Percentiles rank a stretch among this genome's conserved stretches.
These are phyloP conservation scores for Kluyveromyces siamensis DNA, from an alignment of 805 yeast genomes.

Conservation along the genomic window DNA sequence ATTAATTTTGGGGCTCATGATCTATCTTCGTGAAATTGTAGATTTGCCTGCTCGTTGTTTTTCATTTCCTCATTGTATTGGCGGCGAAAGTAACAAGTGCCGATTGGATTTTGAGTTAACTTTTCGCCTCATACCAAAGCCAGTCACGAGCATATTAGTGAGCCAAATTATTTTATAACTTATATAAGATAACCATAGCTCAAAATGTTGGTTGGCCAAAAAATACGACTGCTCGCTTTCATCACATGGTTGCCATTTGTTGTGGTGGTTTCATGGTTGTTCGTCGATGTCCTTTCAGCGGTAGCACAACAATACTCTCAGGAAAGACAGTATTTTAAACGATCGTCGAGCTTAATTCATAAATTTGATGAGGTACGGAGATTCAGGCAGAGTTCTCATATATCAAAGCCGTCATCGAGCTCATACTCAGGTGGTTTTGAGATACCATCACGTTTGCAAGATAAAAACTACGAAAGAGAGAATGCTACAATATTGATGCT, in stretches of 20 bases:
- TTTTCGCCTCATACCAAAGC: too few relatives aligned
- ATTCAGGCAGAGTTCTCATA: slow-evolving; percentile 1
- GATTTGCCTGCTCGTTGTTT: too few relatives aligned
- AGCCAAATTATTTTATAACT: background rate
- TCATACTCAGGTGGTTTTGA: slow-evolving; percentile 15
- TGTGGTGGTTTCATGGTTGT: background rate
- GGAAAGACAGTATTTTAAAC: slow-evolving; percentile 3
- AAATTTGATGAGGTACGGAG: slow-evolving; percentile 13
- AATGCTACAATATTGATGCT: slow-evolving; percentile 86
- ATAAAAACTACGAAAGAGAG: slow-evolving; percentile 8
- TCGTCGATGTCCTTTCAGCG: background rate
- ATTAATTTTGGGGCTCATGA: too few relatives aligned
- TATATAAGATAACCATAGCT: background rate
- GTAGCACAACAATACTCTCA: background rate
- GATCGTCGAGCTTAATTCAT: slow-evolving; percentile 9
- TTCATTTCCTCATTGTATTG: too few relatives aligned
- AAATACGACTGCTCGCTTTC: background rate
- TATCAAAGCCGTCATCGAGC: slow-evolving; percentile 21
- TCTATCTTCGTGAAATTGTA: too few relatives aligned
- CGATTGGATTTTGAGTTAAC: background rate
- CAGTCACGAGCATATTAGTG: background rate
- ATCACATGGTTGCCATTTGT: background rate
- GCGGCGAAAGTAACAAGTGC: background rate
- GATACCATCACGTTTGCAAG: background rate
- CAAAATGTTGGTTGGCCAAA: background rate